phyloP scores from a whole-genome alignment of 768 basidiomycete genomes.

The Lactarius evosmus region DNA sequence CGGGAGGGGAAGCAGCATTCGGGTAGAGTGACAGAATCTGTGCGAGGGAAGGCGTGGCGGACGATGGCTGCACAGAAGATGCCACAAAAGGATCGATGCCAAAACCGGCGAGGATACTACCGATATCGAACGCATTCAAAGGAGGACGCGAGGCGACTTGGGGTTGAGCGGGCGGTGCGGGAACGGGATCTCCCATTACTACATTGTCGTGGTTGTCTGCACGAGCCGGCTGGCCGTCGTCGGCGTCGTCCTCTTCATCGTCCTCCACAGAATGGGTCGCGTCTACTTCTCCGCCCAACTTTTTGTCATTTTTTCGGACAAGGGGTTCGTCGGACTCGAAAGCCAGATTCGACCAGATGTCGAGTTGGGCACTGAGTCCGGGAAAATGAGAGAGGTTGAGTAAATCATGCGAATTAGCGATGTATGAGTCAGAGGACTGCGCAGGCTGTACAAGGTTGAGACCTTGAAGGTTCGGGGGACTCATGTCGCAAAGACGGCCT shows the following conservation, averaged over 20 bases:
- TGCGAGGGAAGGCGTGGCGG: constrained; percentile 53
- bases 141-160: constrained; percentile 35
- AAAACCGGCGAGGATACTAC: constrained; percentile 37
- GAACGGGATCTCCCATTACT: constrained; percentile 47
- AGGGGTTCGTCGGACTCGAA: constrained; percentile 75
- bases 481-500: constrained; percentile 40
- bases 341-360: constrained; percentile 78
- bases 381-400: constrained; percentile 62
- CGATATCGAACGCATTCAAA: constrained; percentile 44
- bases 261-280: constrained; percentile 36
- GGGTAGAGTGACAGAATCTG: constrained; percentile 66
- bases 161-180: constrained; percentile 28
- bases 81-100: constrained; percentile 45
- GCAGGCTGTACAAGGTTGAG: constrained; percentile 73
- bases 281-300: constrained; percentile 24
- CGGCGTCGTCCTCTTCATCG: constrained; percentile 32
- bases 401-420: constrained; percentile 49
- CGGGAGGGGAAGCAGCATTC: constrained; percentile 24
- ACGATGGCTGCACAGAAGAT: constrained; percentile 35
- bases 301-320: constrained; percentile 38
- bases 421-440: constrained; percentile 38
- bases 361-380: constrained; percentile 73
- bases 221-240: constrained; percentile 35
- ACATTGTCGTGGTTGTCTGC: constrained; percentile 60
- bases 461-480: constrained; percentile 65